Base-by-base conservation (phyloP, 805 yeast genomes). In the Candida sakaeoensis region DNA sequence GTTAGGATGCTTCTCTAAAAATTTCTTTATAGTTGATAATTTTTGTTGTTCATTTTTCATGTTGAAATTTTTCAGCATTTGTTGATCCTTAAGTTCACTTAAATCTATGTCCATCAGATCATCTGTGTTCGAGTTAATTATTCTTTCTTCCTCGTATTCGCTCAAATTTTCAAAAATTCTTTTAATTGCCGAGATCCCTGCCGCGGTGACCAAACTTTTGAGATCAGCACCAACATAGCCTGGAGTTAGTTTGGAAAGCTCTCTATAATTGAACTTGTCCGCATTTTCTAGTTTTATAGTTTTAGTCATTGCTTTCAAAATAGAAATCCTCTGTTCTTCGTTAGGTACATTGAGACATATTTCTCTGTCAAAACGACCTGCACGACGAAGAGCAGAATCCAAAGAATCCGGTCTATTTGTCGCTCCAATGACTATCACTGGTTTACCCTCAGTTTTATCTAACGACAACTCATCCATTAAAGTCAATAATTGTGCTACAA, bases 181-280 rank as follows among this genome's bases (percentile, higher is more conserved):
- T 56, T 91, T 90, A 46, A 93, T 90, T 1, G 98, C 96, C 47
- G 86, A 77, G 14, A 89, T 85, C 42, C 98, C 98, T 0, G 99
- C 96, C 2, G 96, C 96, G 0, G 96, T 80, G 1, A 87, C 95
- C 42, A 93, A 72, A 10, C 98, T 95, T 53, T 89, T 88, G 49
- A 93, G 72, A 68, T 93, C 99, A 1, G 99, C 99, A 38, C 98
- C 99, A 5, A 93, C 99, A 61, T 80, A 93, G 12, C 99, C 99
- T 0, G 99, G 97, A 0, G 99, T 93, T 68, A 86, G 68, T 55
- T 90, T 90, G 2, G 98, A 96, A 37, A 93, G 68, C 44, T 75
- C 74, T 32, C 63, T 54, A 57, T 79, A 86, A 50, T 90, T 88
- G 48, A 91, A 77, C 15, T 41, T 50, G 24, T 66, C 75, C 3